phyloP scores from a whole-genome alignment of 2,329 filamentous ascomycete species.

The Cytospora paraplurivora region DNA sequence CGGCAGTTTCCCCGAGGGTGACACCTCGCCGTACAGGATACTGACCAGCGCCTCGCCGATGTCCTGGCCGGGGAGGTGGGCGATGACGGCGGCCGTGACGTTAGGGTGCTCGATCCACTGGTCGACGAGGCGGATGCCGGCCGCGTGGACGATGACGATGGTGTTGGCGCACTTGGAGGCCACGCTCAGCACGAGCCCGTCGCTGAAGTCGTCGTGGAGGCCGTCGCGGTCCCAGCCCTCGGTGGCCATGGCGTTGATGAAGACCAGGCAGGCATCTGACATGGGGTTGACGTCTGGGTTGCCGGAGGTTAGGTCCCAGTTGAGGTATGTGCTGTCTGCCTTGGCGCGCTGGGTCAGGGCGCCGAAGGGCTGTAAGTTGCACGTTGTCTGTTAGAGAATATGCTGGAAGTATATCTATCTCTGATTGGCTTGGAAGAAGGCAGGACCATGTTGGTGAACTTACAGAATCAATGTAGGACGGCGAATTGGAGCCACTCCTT shows the following conservation, averaged over 20 bases:
- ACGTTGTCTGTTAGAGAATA: slow-evolving; percentile 22
- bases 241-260: slow-evolving; percentile 71
- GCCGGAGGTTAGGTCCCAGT: slow-evolving; percentile 54
- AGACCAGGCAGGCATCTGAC: slow-evolving; percentile 65
- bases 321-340: slow-evolving; percentile 58
- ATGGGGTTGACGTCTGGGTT: slow-evolving; percentile 49
- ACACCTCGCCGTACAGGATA: slow-evolving; percentile 59
- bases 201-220: slow-evolving; percentile 69
- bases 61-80: slow-evolving; percentile 68
- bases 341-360: slow-evolving; percentile 58
- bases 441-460: slow-evolving; percentile 33
- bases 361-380: slow-evolving; percentile 53
- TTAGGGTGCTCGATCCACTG: slow-evolving; percentile 67
- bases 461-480: slow-evolving; percentile 53
- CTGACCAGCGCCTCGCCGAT: slow-evolving; percentile 58
- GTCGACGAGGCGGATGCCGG: slow-evolving; percentile 63
- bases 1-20: slow-evolving; percentile 59
- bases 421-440: slow-evolving; percentile 11
- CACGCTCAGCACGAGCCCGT: slow-evolving; percentile 60
- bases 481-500: slow-evolving; percentile 53
- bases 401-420: too few relatives aligned
- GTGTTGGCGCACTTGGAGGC: slow-evolving; percentile 63
- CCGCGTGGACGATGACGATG: slow-evolving; percentile 65
- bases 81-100: slow-evolving; percentile 64
- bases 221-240: slow-evolving; percentile 72